Conservation (phyloP, 2,329 filamentous ascomycete species). For the Amphichorda felina region DNA sequence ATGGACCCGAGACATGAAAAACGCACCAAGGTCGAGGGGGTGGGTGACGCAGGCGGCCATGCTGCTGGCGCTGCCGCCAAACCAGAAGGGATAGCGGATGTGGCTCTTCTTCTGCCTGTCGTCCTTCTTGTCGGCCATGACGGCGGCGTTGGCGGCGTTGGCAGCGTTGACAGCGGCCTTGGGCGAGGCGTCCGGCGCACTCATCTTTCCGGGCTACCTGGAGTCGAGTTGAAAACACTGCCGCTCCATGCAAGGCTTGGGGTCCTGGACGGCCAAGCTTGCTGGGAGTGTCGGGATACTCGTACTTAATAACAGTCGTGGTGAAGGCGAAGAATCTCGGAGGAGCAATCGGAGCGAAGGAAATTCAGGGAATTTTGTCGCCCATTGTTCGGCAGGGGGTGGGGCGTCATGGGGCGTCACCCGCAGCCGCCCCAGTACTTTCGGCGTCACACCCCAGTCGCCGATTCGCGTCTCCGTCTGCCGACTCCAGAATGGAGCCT, state of each 20-base stretch:
- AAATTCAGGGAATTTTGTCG: too few species aligned
- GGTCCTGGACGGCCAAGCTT: too few species aligned
- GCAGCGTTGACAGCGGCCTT: conserved; percentile 5
- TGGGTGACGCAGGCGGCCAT: conserved; percentile 88
- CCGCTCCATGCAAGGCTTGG: background rate
- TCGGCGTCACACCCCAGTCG: too few species aligned
- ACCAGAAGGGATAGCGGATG: conserved; percentile 76
- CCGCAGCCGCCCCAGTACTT: too few species aligned
- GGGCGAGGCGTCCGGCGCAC: conserved; percentile 1
- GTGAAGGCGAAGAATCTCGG: too few species aligned
- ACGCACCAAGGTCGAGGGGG: conserved; percentile 74
- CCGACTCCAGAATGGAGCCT: too few species aligned
- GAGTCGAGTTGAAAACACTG: background rate
- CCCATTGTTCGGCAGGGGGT: too few species aligned
- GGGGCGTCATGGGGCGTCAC: too few species aligned
- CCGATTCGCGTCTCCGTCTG: too few species aligned
- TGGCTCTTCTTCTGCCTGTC: conserved; percentile 26
- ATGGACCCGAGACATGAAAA: background rate
- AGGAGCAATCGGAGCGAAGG: too few species aligned
- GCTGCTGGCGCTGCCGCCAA: conserved; percentile 88
- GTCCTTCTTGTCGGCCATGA: conserved; percentile 6
- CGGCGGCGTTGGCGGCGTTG: conserved; percentile 2
- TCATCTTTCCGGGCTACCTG: conserved; percentile 2
- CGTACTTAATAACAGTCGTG: too few species aligned
- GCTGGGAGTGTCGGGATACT: too few species aligned